Percentiles rank a stretch among this genome's conserved stretches.
Evolutionary conservation across 75 land plant genomes (phyloP).

Genomic region (Cryptomeria japonica): DNA sequence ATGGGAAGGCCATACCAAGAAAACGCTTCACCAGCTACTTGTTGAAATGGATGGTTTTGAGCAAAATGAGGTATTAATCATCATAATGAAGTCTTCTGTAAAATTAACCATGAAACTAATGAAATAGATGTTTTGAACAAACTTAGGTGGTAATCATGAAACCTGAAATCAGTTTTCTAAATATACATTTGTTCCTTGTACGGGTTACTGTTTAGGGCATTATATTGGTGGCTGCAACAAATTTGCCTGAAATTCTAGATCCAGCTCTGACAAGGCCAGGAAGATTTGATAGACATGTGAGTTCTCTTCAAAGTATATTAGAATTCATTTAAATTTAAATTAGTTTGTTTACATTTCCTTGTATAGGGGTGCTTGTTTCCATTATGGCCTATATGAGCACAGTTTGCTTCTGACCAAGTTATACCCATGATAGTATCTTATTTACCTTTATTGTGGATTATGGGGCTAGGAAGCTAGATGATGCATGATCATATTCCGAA

Average conservation of each 20-base stretch:
- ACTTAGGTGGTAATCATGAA: background rate
- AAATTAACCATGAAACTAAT: background rate
- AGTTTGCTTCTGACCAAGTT: too few relatives aligned
- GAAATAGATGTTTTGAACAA: too few relatives aligned
- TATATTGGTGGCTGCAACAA: constrained; percentile 96
- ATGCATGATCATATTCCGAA: background rate
- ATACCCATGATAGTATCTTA: too few relatives aligned
- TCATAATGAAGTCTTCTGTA: background rate
- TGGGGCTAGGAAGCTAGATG: background rate
- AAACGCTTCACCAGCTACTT: constrained; percentile 96
- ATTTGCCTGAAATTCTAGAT: constrained; percentile 98
- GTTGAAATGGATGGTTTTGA: constrained; percentile 99
- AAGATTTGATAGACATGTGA: constrained; percentile 99
- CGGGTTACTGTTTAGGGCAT: constrained; percentile 64
- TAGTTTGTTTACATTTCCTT: background rate
- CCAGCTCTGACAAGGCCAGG: constrained; percentile 99
- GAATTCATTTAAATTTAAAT: background rate
- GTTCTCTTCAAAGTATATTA: constrained; percentile 18
- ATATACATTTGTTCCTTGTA: background rate
- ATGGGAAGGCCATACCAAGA: constrained; percentile 99
- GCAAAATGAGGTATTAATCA: constrained; percentile 86
- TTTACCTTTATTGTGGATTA: background rate
- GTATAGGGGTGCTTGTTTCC: background rate
- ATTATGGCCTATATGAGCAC: too few relatives aligned
- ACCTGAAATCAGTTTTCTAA: background rate